These are phyloP conservation scores for Solanum medicagineum DNA, from an alignment of 257 asterid genomes.

Conservation along the genomic window DNA sequence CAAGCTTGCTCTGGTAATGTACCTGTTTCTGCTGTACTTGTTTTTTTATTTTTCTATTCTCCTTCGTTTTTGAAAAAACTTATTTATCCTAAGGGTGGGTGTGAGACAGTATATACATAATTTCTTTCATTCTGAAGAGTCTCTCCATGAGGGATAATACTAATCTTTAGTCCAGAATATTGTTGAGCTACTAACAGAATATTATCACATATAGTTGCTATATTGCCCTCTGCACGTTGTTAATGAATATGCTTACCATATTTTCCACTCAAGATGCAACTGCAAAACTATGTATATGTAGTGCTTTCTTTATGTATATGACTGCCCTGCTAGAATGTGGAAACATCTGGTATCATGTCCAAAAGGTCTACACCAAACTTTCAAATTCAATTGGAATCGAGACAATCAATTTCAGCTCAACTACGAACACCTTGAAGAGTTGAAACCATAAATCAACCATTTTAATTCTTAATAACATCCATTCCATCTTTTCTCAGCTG, in stretches of 20 bases:
- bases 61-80: background rate
- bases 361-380: background rate
- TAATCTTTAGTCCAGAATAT: background rate
- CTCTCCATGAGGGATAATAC: background rate
- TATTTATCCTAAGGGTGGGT: background rate
- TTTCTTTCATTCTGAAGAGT: background rate
- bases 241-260: background rate
- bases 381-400: background rate
- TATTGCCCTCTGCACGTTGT: background rate
- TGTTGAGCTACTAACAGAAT: background rate
- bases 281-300: background rate
- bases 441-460: background rate
- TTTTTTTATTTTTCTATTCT: constrained; percentile 6
- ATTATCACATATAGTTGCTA: background rate
- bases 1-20: constrained; percentile 86
- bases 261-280: background rate
- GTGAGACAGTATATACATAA: background rate
- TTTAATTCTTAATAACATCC: background rate
- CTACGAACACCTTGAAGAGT: background rate
- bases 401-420: background rate
- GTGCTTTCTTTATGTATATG: background rate
- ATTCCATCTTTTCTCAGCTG: background rate
- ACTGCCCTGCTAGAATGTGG: background rate
- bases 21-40: constrained; percentile 1
- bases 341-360: background rate